These are phyloP conservation scores for Daedalea quercina DNA, from an alignment of 768 basidiomycete genomes.

Conservation along the genomic window DNA sequence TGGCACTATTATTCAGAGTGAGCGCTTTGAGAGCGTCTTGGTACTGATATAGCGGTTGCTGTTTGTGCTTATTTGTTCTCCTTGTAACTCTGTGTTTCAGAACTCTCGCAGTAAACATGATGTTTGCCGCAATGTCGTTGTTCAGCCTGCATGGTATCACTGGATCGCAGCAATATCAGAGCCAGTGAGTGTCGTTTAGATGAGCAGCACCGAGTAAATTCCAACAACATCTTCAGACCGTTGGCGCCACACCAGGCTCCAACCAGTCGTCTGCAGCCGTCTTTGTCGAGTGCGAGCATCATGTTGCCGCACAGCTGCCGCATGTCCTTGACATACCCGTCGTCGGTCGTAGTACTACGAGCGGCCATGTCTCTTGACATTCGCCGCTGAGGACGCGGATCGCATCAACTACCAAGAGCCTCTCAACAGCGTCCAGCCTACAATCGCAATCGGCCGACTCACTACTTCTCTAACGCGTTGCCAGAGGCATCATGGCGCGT, in stretches of 20 bases:
- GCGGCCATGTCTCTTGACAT: constrained; percentile 4
- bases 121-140: no score
- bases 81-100: no score
- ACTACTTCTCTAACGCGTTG: background rate
- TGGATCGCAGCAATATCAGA: no score
- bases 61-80: no score
- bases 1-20: no score
- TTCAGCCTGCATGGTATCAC: no score
- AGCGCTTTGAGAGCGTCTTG: no score
- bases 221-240: no score
- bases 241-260: background rate
- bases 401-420: background rate
- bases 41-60: no score
- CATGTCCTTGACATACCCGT: background rate
- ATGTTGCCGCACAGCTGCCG: background rate
- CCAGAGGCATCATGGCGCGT: constrained; percentile 51
- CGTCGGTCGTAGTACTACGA: background rate
- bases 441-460: background rate
- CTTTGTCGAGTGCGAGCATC: background rate
- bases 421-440: background rate
- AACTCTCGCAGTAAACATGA: no score
- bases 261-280: background rate
- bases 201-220: no score
- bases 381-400: constrained; percentile 10
- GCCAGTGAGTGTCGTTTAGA: no score